A percentile compares a stretch with the other conserved stretches of the same genome.
These are phyloP conservation scores for Aechmea fasciata DNA, from an alignment of 176 grass and related monocot species.

Conservation along the genomic window DNA sequence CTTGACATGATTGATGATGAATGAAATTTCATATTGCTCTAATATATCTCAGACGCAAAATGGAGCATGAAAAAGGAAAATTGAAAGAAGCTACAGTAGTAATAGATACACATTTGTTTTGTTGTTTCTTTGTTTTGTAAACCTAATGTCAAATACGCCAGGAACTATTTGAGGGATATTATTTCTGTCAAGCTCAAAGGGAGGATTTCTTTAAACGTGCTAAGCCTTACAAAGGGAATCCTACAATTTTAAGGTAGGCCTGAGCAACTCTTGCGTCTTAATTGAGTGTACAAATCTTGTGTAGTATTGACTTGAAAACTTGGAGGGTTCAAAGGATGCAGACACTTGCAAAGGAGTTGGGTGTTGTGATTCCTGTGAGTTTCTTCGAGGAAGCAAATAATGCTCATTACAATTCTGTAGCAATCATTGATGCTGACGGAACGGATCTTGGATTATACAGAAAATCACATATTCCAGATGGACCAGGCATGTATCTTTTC, in stretches of 20 bases:
- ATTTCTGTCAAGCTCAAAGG: slow-evolving; percentile 98
- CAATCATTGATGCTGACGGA: slow-evolving; percentile 84
- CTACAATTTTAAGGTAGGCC: slow-evolving; percentile 73
- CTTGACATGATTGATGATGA: too few species aligned
- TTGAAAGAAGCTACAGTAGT: neutral
- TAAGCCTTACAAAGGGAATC: slow-evolving; percentile 80
- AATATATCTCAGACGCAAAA: too few species aligned
- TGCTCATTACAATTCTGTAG: slow-evolving; percentile 97
- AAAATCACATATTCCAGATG: slow-evolving; percentile 96
- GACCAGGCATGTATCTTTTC: slow-evolving; percentile 43
- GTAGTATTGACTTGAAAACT: neutral
- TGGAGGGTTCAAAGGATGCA: slow-evolving; percentile 53
- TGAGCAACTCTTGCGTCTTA: neutral
- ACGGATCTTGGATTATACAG: slow-evolving; percentile 88
- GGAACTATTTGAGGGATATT: slow-evolving; percentile 92
- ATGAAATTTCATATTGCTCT: too few species aligned
- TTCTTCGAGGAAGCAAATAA: slow-evolving; percentile 96
- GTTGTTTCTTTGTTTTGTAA: slow-evolving; percentile 6
- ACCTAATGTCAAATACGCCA: slow-evolving; percentile 14
- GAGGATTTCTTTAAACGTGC: slow-evolving; percentile 73
- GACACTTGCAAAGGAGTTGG: slow-evolving; percentile 78
- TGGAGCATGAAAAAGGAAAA: neutral
- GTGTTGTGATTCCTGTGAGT: slow-evolving; percentile 79
- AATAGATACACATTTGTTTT: slow-evolving; percentile 2
- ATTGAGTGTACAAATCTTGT: neutral